Conservation (phyloP, 2,329 filamentous ascomycete species). For the Macroventuria anomochaeta region DNA sequence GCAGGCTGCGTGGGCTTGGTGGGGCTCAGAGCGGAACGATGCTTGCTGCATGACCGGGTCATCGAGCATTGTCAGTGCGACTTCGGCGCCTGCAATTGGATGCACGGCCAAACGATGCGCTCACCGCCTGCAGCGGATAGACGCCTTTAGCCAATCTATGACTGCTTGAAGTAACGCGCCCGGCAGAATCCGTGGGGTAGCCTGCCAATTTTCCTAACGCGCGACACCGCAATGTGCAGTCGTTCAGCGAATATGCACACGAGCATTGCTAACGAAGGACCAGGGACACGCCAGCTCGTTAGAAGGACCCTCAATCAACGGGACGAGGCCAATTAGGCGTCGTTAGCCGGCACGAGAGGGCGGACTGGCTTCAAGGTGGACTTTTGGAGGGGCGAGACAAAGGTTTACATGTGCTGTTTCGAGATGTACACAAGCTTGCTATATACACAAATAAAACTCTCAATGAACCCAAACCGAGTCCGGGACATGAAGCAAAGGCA, state of each 20-base stretch:
- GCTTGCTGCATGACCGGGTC: slow-evolving; percentile 31
- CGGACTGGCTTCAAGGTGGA: slow-evolving; percentile 26
- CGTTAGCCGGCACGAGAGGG: slow-evolving; percentile 7
- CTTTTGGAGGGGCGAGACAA: slow-evolving; percentile 18
- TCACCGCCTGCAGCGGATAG: slow-evolving; percentile 34
- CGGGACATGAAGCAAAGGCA: slow-evolving; percentile 24
- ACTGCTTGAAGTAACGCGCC: slow-evolving; percentile 33
- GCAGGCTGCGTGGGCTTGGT: slow-evolving; percentile 39
- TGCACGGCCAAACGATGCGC: slow-evolving; percentile 23
- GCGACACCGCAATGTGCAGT: slow-evolving; percentile 32
- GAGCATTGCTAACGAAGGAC: slow-evolving; percentile 24
- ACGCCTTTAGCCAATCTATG: slow-evolving; percentile 23
- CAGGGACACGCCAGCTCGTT: slow-evolving; percentile 13
- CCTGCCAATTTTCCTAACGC: slow-evolving; percentile 39
- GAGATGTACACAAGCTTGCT: slow-evolving; percentile 16
- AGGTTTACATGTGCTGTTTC: slow-evolving; percentile 30
- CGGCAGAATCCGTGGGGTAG: slow-evolving; percentile 50
- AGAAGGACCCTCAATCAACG: slow-evolving; percentile 3
- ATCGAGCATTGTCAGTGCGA: slow-evolving; percentile 38
- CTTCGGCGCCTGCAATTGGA: slow-evolving; percentile 39
- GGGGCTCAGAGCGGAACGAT: slow-evolving; percentile 42
- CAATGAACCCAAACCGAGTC: slow-evolving; percentile 20
- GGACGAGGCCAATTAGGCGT: slow-evolving; percentile 24
- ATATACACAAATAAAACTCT: slow-evolving; percentile 27
- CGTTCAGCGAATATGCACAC: slow-evolving; percentile 28